A percentile compares a stretch with the other conserved stretches of the same genome.
Evolutionary conservation across 768 basidiomycete species (phyloP).

Genomic region (Agrocybe chaxingu): DNA sequence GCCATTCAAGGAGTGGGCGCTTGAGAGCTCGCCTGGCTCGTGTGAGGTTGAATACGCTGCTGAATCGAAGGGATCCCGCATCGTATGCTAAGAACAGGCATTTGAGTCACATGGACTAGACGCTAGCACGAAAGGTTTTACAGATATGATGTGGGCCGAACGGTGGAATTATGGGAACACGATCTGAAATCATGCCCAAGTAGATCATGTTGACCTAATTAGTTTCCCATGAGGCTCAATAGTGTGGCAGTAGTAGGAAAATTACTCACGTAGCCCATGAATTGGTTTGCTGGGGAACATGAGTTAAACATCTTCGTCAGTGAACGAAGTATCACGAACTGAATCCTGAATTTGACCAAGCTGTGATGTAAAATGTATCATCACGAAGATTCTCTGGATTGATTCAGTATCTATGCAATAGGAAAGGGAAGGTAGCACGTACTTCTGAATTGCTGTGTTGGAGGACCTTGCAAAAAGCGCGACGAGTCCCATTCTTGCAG

Average conservation of each 20-base stretch:
- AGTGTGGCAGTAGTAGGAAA: neutral
- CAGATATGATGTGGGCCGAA: slow-evolving; percentile 43
- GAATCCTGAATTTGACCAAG: slow-evolving; percentile 56
- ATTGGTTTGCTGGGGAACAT: slow-evolving; percentile 27
- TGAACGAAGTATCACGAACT: slow-evolving; percentile 27
- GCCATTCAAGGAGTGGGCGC: slow-evolving; percentile 48
- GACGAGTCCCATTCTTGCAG: slow-evolving; percentile 4
- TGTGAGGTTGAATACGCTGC: slow-evolving; percentile 40
- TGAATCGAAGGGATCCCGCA: slow-evolving; percentile 33
- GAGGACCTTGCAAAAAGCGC: slow-evolving; percentile 12
- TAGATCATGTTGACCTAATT: slow-evolving; percentile 46
- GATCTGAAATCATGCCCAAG: slow-evolving; percentile 38
- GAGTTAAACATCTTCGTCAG: too few species aligned
- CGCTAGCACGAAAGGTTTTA: slow-evolving; percentile 10
- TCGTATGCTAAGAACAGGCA: slow-evolving; percentile 17
- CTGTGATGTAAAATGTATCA: slow-evolving; percentile 51
- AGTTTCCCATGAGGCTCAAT: neutral
- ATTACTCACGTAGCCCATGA: slow-evolving; percentile 30
- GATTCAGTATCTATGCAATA: neutral
- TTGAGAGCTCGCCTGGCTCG: slow-evolving; percentile 30
- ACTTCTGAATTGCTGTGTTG: slow-evolving; percentile 19
- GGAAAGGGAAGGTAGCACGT: neutral
- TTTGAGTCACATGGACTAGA: neutral
- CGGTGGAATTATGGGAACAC: slow-evolving; percentile 46
- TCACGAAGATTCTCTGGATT: slow-evolving; percentile 29